phyloP scores from a whole-genome alignment of 2,329 filamentous ascomycete species.

The Stachybotrys chartarum region DNA sequence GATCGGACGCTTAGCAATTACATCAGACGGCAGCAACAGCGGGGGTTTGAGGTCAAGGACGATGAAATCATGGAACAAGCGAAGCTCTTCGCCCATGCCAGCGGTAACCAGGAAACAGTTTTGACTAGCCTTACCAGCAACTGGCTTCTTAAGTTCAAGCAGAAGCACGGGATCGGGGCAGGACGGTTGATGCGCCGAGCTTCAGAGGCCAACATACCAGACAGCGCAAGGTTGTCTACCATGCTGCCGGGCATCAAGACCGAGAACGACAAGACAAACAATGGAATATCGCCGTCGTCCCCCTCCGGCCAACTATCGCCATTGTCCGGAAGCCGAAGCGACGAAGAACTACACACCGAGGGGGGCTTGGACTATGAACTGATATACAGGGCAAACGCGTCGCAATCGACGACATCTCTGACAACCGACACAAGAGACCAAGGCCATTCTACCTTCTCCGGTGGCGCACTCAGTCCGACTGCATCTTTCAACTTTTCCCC shows the following conservation, averaged over 20 bases:
- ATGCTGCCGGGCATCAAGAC: constrained; percentile 22
- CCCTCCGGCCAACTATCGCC: constrained; percentile 61
- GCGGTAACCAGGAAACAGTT: constrained; percentile 60
- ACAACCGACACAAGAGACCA: constrained; percentile 21
- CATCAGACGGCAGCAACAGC: constrained; percentile 72
- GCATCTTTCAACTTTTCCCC: constrained; percentile 71
- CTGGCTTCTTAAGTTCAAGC: constrained; percentile 95
- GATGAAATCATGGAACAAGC: constrained; percentile 82
- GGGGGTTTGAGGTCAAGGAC: constrained; percentile 68
- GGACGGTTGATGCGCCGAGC: constrained; percentile 47
- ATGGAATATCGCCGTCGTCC: constrained; percentile 64
- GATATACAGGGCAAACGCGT: constrained; percentile 22
- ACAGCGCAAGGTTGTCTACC: constrained; percentile 52
- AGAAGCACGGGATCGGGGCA: constrained; percentile 61
- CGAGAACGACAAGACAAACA: constrained; percentile 34
- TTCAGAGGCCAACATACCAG: constrained; percentile 64
- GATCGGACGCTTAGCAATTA: constrained; percentile 86
- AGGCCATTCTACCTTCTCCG: constrained; percentile 58
- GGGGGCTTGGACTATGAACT: constrained; percentile 22
- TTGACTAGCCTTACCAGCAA: constrained; percentile 63
- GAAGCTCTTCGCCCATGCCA: constrained; percentile 68
- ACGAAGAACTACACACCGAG: constrained; percentile 54
- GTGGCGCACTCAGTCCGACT: constrained; percentile 64
- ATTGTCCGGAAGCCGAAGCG: constrained; percentile 60
- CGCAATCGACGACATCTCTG: constrained; percentile 25